Base-by-base conservation (phyloP, 768 basidiomycete genomes). In the Boletus pseudo-olivaceus region DNA sequence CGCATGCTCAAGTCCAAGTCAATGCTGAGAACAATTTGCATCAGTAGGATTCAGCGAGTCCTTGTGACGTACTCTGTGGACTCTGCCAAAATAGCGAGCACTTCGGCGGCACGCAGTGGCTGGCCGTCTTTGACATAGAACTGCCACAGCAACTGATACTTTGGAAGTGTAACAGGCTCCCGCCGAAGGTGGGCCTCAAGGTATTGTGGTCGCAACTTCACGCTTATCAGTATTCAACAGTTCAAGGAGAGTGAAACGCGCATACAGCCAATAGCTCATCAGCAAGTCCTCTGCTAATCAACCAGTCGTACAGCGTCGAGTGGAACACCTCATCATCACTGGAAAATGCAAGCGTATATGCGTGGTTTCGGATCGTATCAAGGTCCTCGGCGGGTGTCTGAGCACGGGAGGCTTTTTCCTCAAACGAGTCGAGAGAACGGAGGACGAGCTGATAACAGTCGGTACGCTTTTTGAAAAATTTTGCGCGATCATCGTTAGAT, bases 41-140 rank as follows among this genome's bases (percentile, higher is more conserved):
- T 56, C 48, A 62, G 44, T 7, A 38, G 19, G 30, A 27, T 40
- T 39, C 23, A 43, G 49, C 4, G 19, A 38, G 8, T 45, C 20
- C 15, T 62, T 0, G 39, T 33, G 40, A 51, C 89, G 65, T 57
- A 95, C 91, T 89, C 80, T 17, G 80, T 80, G 14, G 93, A 88
- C 63, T 96, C 90, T 30, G 97, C 95, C 44, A 98, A 74, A 14
- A 81, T 76, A 12, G 82, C 81, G 42, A 98, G 81, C 1, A 96
- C 87, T 66, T 90, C 85, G 1, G 97, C 95, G 3, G 97, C 96
- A 41, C 89, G 81, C 43, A 94, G 69, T 32, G 89, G 89, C 60
- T 93, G 88, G 1, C 88, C 88, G 61, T 91, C 88, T 63, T 96
- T 90, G 49, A 96, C 93, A 65, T 97, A 96, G 73, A 92, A 98